Percentiles rank a stretch among this genome's conserved stretches.
Evolutionary conservation across 306 rosid species (phyloP).

Genomic region (Cicer arietinum): DNA sequence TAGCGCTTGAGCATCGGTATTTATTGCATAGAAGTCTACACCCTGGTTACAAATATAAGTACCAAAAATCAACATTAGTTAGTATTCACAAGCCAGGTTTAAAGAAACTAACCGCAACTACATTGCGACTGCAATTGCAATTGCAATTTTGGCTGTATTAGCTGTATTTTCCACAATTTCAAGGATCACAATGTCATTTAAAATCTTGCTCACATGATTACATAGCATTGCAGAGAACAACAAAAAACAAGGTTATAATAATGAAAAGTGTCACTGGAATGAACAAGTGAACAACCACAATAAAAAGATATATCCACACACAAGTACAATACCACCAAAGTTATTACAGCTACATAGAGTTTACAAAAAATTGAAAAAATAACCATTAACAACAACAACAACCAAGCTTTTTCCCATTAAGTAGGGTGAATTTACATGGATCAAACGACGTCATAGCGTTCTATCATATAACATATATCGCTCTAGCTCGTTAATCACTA

Average conservation of each 20-base stretch:
- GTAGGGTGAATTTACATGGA: too few relatives aligned
- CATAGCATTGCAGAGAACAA: slow-evolving; percentile 18
- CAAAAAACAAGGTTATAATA: neutral
- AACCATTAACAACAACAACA: neutral
- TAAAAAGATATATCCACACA: slow-evolving; percentile 12
- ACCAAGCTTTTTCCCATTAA: too few relatives aligned
- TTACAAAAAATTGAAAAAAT: neutral
- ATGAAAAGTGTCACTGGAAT: slow-evolving; percentile 1
- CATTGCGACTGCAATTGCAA: neutral
- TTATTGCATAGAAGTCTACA: slow-evolving; percentile 94
- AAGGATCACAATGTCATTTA: neutral
- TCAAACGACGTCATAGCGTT: too few relatives aligned
- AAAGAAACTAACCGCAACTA: neutral
- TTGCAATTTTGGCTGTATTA: neutral
- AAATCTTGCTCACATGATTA: slow-evolving; percentile 3
- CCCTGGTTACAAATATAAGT: slow-evolving; percentile 60
- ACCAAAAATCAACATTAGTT: slow-evolving; percentile 50
- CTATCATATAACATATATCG: too few relatives aligned
- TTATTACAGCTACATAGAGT: neutral
- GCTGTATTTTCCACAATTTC: neutral
- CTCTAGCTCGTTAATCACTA: too few relatives aligned
- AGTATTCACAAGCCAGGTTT: slow-evolving; percentile 19
- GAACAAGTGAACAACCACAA: slow-evolving; percentile 22
- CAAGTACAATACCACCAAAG: slow-evolving; percentile 18
- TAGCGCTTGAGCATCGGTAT: slow-evolving; percentile 97